Base-by-base conservation (phyloP, 192 early-diverging fungal genomes). In the Coemansia sp. region DNA sequence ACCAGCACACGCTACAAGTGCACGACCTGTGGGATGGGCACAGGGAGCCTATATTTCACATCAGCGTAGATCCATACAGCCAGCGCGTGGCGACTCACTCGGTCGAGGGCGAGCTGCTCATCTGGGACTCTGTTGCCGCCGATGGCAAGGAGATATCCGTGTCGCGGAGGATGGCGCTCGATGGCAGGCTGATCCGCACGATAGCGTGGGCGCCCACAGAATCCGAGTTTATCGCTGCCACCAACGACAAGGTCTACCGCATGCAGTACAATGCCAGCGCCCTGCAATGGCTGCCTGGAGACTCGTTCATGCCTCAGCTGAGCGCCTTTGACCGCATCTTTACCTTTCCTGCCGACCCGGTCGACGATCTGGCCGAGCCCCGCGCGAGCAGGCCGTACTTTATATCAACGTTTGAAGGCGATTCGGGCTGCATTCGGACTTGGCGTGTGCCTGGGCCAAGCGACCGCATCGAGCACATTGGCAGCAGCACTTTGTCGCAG, bases 11-110 rank as follows among this genome's bases (percentile, higher is more conserved):
- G 10, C 58, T 76, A 7, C 11, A 40, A 12, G 42, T 82, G 39
- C 59, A 24, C 40, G 38, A 46, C 27, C 67, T 82, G 42, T 83
- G 76, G 75, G 81, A 83, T 22, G 81, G 81, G 0, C 81, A 83
- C 64, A 83, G 60, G 54, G 71, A 74, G 58, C 43, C 68, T 1
- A 65, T 83, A 22, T 77, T 78, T 29, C 81, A 83, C 64, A 83
- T 83, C 42, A 83, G 81, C 46, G 81, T 83, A 6, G 76, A 83
- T 43, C 81, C 81, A 14, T 83, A 75, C 40, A 74, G 81, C 38
- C 69, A 68, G 32, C 65, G 70, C 36, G 64, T 83, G 15, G 81
- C 81, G 1, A 78, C 81, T 0, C 76, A 83, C 41, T 77, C 75
- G 9, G 37, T 47, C 12, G 81, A 83, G 32, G 76, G 76, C 41